Conservation (phyloP, 148 eudicot species). For the Hydrangea macrophylla region DNA sequence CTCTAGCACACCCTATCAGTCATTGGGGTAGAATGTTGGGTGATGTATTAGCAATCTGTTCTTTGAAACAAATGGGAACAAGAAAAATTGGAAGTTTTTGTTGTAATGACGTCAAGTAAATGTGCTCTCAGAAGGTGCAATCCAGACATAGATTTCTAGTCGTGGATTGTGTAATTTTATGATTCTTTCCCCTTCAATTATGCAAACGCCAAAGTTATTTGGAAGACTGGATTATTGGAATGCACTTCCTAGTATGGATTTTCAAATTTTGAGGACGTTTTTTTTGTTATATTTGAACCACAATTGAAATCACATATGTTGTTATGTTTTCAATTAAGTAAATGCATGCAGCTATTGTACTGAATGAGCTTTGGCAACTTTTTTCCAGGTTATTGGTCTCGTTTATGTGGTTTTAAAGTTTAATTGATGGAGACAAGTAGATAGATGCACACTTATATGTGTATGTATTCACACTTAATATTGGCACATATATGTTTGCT, state of each 20-base stretch:
- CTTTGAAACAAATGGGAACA: no score
- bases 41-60: no score
- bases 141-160: no score
- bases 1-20: no score
- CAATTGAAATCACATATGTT: background rate
- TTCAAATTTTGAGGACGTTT: conserved; percentile 2
- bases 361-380: background rate
- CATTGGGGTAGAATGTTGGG: no score
- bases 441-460: background rate
- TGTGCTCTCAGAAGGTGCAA: no score
- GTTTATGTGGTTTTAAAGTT: no score
- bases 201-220: background rate
- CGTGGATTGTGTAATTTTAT: no score
- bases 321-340: background rate
- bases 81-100: no score
- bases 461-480: background rate
- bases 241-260: background rate
- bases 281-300: background rate
- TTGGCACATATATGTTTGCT: background rate
- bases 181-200: background rate
- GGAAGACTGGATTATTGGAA: background rate
- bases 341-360: background rate
- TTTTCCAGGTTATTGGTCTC: background rate
- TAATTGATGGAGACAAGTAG: background rate
- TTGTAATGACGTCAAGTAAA: no score